Evolutionary conservation across 805 yeast genomes (phyloP).

Genomic region (Kodamaea fukazawae): DNA sequence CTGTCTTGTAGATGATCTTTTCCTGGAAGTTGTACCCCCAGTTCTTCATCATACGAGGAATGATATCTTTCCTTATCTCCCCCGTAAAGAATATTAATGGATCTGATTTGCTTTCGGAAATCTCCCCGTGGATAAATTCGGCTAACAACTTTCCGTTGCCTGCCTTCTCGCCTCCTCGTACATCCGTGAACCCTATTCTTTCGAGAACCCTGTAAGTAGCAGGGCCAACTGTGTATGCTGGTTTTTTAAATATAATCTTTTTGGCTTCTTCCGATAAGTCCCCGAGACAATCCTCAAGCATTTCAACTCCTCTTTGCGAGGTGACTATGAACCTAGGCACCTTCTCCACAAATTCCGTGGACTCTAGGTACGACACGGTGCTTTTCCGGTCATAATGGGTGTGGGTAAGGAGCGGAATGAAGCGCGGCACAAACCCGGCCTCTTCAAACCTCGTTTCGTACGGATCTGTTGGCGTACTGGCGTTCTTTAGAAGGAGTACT

Average conservation of each 20-base stretch:
- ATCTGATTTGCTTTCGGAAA: slow-evolving; percentile 16
- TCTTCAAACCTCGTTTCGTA: slow-evolving; percentile 47
- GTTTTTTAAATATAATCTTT: slow-evolving; percentile 40
- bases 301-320: slow-evolving; percentile 89
- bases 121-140: slow-evolving; percentile 50
- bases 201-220: slow-evolving; percentile 65
- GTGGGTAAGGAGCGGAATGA: slow-evolving; percentile 75
- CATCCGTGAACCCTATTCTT: slow-evolving; percentile 60
- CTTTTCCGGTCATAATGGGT: slow-evolving; percentile 47
- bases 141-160: slow-evolving; percentile 80
- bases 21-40: slow-evolving; percentile 52
- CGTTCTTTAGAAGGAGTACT: slow-evolving; percentile 64
- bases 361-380: slow-evolving; percentile 44
- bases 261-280: slow-evolving; percentile 19
- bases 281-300: slow-evolving; percentile 49
- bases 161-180: slow-evolving; percentile 71
- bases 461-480: slow-evolving; percentile 65
- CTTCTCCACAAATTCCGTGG: slow-evolving; percentile 37
- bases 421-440: slow-evolving; percentile 44
- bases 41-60: slow-evolving; percentile 57
- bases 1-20: slow-evolving; percentile 67
- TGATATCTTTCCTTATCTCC: slow-evolving; percentile 73
- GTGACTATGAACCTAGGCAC: slow-evolving; percentile 69
- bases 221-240: slow-evolving; percentile 88
- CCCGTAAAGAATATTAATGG: slow-evolving; percentile 78